Percentiles rank a stretch among this genome's conserved stretches.
Evolutionary conservation across 2,329 filamentous ascomycete genomes (phyloP).

Genomic region (Aaosphaeria arxii): DNA sequence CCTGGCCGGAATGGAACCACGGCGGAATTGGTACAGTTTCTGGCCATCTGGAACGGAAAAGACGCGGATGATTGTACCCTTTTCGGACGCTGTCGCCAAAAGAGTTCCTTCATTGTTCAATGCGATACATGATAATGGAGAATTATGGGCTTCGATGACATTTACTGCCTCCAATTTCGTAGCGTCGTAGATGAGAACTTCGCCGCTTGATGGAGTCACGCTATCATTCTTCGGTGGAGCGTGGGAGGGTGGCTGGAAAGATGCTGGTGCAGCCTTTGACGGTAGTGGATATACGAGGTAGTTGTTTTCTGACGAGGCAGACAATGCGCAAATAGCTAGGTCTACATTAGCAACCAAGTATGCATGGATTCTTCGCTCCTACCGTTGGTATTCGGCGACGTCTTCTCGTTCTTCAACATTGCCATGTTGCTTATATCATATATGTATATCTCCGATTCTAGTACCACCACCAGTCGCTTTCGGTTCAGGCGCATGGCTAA

Average conservation of each 20-base stretch:
- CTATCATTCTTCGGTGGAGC: constrained; percentile 76
- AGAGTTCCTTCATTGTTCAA: constrained; percentile 90
- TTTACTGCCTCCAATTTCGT: constrained; percentile 88
- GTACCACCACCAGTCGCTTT: constrained; percentile 86
- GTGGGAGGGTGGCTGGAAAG: constrained; percentile 67
- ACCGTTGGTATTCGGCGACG: constrained; percentile 84
- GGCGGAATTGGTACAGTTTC: constrained; percentile 93
- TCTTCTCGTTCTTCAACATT: constrained; percentile 86
- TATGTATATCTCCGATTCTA: constrained; percentile 95
- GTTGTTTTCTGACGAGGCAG: constrained; percentile 91
- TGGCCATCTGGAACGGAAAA: constrained; percentile 88
- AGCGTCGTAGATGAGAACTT: constrained; percentile 90
- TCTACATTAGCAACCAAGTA: too few species aligned
- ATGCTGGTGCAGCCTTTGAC: constrained; percentile 54
- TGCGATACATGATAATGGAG: constrained; percentile 84
- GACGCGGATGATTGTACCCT: constrained; percentile 93
- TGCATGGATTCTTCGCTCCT: constrained; percentile 14
- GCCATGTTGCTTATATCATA: constrained; percentile 99
- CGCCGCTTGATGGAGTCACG: constrained; percentile 80
- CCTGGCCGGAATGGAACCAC: constrained; percentile 89
- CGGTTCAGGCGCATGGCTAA: constrained; percentile 91
- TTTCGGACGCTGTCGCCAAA: constrained; percentile 92
- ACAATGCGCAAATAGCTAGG: constrained; percentile 81
- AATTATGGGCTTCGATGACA: constrained; percentile 90
- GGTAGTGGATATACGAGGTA: constrained; percentile 93